phyloP scores from a whole-genome alignment of 2,329 filamentous ascomycete genomes.

The Herpotrichia juniperi region DNA sequence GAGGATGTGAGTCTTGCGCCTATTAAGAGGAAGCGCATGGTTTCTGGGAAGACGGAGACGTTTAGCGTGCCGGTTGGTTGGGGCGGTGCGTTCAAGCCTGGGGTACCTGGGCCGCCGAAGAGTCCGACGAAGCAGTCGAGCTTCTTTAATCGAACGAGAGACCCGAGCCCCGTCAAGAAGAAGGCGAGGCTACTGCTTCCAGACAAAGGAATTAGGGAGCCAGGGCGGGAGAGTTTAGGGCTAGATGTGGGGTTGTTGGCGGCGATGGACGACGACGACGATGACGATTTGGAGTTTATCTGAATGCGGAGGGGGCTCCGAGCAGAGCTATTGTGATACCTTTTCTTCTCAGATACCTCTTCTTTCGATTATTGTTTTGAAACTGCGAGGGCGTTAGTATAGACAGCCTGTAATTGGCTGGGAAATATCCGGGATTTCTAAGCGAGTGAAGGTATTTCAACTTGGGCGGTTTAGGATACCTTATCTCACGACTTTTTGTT shows the following conservation, averaged over 20 bases:
- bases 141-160: slow-evolving; percentile 32
- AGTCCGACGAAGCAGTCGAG: slow-evolving; percentile 28
- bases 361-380: not conserved
- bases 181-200: slow-evolving; percentile 55
- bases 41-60: slow-evolving; percentile 35
- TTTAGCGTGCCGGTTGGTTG: slow-evolving; percentile 53
- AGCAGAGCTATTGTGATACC: slow-evolving; percentile 2
- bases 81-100: slow-evolving; percentile 52
- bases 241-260: slow-evolving; percentile 42
- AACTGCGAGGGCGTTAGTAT: slow-evolving; percentile 24
- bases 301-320: no score
- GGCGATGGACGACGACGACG: slow-evolving; percentile 51
- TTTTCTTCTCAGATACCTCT: slow-evolving; percentile 8
- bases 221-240: slow-evolving; percentile 54
- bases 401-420: slow-evolving; percentile 32
- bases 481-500: slow-evolving; percentile 14
- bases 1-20: slow-evolving; percentile 49
- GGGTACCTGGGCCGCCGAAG: slow-evolving; percentile 44
- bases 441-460: slow-evolving; percentile 33
- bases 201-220: slow-evolving; percentile 56
- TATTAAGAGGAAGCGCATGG: slow-evolving; percentile 50
- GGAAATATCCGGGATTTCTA: slow-evolving; percentile 22
- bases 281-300: slow-evolving; percentile 57
- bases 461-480: not conserved
- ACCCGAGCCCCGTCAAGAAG: slow-evolving; percentile 52